Evolutionary conservation across 805 yeast species (phyloP).

Genomic region (Candida sithepensis): DNA sequence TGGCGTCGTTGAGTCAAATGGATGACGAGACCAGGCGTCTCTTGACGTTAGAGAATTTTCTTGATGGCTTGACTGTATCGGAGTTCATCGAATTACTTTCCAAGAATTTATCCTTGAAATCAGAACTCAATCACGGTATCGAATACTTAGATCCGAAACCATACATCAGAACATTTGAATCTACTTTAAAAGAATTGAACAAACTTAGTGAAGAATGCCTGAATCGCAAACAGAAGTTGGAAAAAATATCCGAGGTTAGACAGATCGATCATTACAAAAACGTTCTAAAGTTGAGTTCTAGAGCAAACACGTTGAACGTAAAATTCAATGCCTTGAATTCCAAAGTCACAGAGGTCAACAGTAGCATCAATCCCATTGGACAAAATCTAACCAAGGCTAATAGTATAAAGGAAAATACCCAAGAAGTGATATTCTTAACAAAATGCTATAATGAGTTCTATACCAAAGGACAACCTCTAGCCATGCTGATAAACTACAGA

Average conservation of each 20-base stretch:
- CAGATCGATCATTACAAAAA: constrained; percentile 68
- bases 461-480: constrained; percentile 46
- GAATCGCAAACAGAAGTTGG: constrained; percentile 46
- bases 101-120: constrained; percentile 45
- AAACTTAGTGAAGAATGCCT: constrained; percentile 55
- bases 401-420: constrained; percentile 68
- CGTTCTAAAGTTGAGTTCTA: constrained; percentile 50
- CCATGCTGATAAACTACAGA: constrained; percentile 50
- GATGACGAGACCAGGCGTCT: constrained; percentile 60
- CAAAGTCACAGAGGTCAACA: constrained; percentile 53
- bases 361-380: constrained; percentile 65
- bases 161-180: constrained; percentile 88
- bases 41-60: constrained; percentile 57
- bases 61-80: constrained; percentile 66
- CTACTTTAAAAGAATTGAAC: constrained; percentile 70
- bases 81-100: constrained; percentile 80
- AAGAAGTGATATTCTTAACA: constrained; percentile 67
- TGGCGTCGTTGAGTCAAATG: constrained; percentile 31
- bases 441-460: constrained; percentile 75
- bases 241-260: constrained; percentile 51
- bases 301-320: constrained; percentile 38
- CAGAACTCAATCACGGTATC: constrained; percentile 46
- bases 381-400: constrained; percentile 65
- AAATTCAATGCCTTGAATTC: constrained; percentile 49
- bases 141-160: constrained; percentile 86